Conservation (phyloP, 352 stramenopile genomes). For the Thraustochytrium sp. region DNA sequence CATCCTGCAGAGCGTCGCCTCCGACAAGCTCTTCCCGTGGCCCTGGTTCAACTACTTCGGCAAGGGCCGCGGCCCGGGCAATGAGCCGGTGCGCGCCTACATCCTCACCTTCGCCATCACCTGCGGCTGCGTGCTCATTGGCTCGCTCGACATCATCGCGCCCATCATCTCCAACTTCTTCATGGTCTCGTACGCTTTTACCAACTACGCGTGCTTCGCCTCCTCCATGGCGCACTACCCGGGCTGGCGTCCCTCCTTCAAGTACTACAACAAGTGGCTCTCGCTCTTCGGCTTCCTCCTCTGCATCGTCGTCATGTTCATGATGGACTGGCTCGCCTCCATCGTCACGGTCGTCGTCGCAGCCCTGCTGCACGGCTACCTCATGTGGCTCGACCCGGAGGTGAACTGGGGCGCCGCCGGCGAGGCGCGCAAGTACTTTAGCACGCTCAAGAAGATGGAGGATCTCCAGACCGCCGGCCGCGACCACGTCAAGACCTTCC, state of each 20-base stretch:
- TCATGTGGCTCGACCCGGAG: slow-evolving; percentile 54
- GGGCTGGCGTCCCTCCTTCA: slow-evolving; percentile 66
- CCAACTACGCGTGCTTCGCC: slow-evolving; percentile 67
- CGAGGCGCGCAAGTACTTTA: slow-evolving; percentile 64
- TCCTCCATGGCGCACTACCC: slow-evolving; percentile 61
- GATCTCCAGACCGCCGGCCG: slow-evolving; percentile 49
- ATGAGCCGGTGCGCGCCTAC: slow-evolving; percentile 51
- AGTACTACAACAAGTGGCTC: slow-evolving; percentile 63
- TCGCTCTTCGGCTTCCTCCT: slow-evolving; percentile 59
- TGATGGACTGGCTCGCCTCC: slow-evolving; percentile 62
- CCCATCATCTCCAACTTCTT: slow-evolving; percentile 74
- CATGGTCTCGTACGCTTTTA: slow-evolving; percentile 65
- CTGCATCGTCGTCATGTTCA: slow-evolving; percentile 68
- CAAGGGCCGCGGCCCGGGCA: slow-evolving; percentile 40
- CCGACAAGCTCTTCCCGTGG: slow-evolving; percentile 64
- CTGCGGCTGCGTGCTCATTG: slow-evolving; percentile 63
- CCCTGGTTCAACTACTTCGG: slow-evolving; percentile 47
- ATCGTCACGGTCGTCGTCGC: slow-evolving; percentile 54
- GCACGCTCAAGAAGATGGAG: slow-evolving; percentile 64
- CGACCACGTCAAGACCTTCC: slow-evolving; percentile 68
- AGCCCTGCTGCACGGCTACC: slow-evolving; percentile 63
- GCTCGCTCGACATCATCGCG: slow-evolving; percentile 65
- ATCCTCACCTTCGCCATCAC: slow-evolving; percentile 61
- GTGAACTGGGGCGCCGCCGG: slow-evolving; percentile 62
- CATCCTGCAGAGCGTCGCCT: slow-evolving; percentile 66